Evolutionary conservation across 2,329 filamentous ascomycete species (phyloP).

Genomic region (Fragosphaeria purpurea): DNA sequence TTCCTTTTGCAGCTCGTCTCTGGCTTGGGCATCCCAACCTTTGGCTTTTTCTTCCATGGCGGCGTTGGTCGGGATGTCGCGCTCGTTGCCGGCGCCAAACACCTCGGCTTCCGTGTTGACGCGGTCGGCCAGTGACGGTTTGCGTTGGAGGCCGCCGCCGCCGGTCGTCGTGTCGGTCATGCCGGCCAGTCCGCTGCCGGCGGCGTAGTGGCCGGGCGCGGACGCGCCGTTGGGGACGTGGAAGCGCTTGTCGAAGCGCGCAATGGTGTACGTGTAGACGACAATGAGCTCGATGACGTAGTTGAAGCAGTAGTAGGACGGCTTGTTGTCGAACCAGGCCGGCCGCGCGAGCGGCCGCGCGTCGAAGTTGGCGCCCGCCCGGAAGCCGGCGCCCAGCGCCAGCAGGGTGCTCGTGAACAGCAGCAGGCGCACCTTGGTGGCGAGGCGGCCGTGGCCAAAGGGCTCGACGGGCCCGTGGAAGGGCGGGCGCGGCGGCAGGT

Average conservation of each 20-base stretch:
- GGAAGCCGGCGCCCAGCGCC: slow-evolving; percentile 59
- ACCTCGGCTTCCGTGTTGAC: slow-evolving; percentile 17
- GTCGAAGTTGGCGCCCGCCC: slow-evolving; percentile 49
- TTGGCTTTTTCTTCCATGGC: neutral
- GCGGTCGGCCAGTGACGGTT: slow-evolving; percentile 7
- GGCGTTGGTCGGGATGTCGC: slow-evolving; percentile 2
- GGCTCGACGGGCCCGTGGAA: slow-evolving; percentile 33
- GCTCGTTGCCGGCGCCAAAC: slow-evolving; percentile 11
- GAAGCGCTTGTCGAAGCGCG: slow-evolving; percentile 66
- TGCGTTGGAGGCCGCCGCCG: neutral
- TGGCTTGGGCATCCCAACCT: neutral
- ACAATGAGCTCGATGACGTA: slow-evolving; percentile 65
- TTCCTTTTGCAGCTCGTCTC: slow-evolving; percentile 1
- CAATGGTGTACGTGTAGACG: slow-evolving; percentile 54
- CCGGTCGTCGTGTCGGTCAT: neutral
- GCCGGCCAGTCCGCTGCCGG: slow-evolving; percentile 5
- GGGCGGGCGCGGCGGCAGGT: slow-evolving; percentile 29
- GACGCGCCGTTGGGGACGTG: slow-evolving; percentile 61
- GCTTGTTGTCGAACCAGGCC: slow-evolving; percentile 61
- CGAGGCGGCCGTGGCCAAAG: slow-evolving; percentile 58
- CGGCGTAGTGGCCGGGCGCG: slow-evolving; percentile 39
- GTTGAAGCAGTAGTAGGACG: slow-evolving; percentile 72
- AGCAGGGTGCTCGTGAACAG: slow-evolving; percentile 49
- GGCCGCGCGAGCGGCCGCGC: slow-evolving; percentile 40
- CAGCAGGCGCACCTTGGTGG: slow-evolving; percentile 57